Conservation (phyloP, 2,329 filamentous ascomycete species). For the Ceratocystis destructans region DNA sequence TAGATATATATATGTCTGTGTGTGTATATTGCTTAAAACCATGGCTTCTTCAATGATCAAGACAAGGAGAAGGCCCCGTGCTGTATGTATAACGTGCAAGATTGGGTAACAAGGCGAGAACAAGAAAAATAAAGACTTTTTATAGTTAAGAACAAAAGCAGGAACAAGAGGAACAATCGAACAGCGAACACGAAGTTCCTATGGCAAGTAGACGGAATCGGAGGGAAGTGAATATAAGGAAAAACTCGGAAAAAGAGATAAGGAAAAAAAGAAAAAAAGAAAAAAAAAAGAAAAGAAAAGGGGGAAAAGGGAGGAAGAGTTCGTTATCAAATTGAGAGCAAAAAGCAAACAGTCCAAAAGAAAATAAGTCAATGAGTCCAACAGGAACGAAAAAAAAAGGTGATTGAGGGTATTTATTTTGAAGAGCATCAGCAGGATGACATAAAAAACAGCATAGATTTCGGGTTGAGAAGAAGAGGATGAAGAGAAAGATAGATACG, state of each 20-base stretch:
- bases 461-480: background rate
- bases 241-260: background rate
- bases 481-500: background rate
- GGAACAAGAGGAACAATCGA: background rate
- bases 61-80: background rate
- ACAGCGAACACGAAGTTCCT: background rate
- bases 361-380: slow-evolving; percentile 1
- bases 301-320: background rate
- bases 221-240: background rate
- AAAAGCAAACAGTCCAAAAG: background rate
- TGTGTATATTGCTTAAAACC: too few species aligned
- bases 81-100: background rate
- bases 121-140: background rate
- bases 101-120: background rate
- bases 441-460: slow-evolving; percentile 10
- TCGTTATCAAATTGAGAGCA: slow-evolving; percentile 9
- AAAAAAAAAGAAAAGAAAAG: slow-evolving; percentile 1
- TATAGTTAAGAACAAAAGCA: background rate
- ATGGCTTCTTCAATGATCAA: too few species aligned
- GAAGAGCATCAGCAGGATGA: background rate
- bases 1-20: too few species aligned
- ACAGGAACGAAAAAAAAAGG: slow-evolving; percentile 7
- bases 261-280: background rate
- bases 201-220: background rate
- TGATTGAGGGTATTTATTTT: slow-evolving; percentile 8